Conservation (phyloP, 2,329 filamentous ascomycete genomes). For the Magnaporthiopsis poae region DNA sequence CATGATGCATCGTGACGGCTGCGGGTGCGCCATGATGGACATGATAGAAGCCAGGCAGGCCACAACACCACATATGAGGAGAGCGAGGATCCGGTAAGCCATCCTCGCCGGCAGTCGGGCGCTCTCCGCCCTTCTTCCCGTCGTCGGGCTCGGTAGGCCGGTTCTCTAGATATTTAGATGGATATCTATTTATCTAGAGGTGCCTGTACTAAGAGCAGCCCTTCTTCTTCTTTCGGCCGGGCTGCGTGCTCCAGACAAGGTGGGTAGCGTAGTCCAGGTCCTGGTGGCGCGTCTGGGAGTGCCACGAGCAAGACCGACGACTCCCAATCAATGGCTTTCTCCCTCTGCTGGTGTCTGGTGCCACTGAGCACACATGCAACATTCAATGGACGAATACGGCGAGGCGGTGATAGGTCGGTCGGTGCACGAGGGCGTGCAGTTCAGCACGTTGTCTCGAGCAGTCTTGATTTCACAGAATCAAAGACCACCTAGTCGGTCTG, state of each 20-base stretch:
- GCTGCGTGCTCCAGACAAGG: neutral
- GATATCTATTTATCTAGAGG: neutral
- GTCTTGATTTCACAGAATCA: neutral
- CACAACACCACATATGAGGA: conserved; percentile 11
- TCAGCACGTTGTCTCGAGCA: neutral
- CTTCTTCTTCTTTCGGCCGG: neutral
- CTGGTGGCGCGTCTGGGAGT: neutral
- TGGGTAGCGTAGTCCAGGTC: neutral
- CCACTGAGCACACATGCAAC: neutral
- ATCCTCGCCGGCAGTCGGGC: neutral
- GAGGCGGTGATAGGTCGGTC: neutral
- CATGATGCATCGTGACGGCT: conserved; percentile 28
- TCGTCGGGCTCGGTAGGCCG: neutral
- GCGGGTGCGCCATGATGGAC: conserved; percentile 11
- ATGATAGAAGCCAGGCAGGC: conserved; percentile 11
- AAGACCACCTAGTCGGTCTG: neutral
- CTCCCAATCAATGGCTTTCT: neutral
- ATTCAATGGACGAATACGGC: neutral
- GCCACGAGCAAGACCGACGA: neutral
- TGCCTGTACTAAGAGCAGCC: neutral
- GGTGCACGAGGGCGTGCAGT: neutral
- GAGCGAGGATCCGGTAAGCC: conserved; percentile 1
- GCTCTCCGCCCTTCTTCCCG: neutral
- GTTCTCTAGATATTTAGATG: neutral
- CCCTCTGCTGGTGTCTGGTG: neutral